Percentiles rank a stretch among this genome's conserved stretches.
Evolutionary conservation across 139 green algal genomes (phyloP).

Genomic region (Coelastrella sp.): DNA sequence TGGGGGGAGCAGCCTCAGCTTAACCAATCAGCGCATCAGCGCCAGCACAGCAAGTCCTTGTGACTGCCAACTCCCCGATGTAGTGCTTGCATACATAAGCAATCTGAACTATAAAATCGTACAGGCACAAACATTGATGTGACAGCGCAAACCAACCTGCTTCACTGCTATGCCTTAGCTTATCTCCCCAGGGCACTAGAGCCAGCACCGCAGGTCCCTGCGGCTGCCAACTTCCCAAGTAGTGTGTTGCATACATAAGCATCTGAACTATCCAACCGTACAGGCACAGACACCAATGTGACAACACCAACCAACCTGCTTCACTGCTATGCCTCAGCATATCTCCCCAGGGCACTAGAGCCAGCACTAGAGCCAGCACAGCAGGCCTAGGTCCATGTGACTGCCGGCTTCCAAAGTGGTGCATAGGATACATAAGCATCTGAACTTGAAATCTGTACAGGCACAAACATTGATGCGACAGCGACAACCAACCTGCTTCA

Average conservation of each 20-base stretch:
- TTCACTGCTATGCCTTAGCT: not conserved
- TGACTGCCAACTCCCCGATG: too few relatives aligned
- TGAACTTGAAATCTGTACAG: too few relatives aligned
- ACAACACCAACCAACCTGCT: not conserved
- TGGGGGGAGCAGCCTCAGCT: not conserved
- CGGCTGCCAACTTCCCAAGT: constrained; percentile 57
- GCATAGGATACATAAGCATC: too few relatives aligned
- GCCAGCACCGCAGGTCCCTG: constrained; percentile 49
- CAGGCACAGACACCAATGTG: not conserved
- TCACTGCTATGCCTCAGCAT: not conserved
- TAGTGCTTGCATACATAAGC: too few relatives aligned
- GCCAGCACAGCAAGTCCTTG: not conserved
- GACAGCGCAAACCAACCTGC: not conserved
- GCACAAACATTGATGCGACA: not conserved
- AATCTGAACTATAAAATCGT: too few relatives aligned
- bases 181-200: constrained; percentile 79
- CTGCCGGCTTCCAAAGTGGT: too few relatives aligned
- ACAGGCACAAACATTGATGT: not conserved
- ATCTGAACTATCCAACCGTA: too few relatives aligned
- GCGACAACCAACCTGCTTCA: not conserved
- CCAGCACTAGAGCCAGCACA: constrained; percentile 37
- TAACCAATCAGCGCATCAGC: not conserved
- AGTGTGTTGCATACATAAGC: too few relatives aligned
- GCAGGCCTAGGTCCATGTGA: not conserved
- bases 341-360: not conserved